Conservation (phyloP, 352 stramenopile genomes). For the Globisporangium canariense region DNA sequence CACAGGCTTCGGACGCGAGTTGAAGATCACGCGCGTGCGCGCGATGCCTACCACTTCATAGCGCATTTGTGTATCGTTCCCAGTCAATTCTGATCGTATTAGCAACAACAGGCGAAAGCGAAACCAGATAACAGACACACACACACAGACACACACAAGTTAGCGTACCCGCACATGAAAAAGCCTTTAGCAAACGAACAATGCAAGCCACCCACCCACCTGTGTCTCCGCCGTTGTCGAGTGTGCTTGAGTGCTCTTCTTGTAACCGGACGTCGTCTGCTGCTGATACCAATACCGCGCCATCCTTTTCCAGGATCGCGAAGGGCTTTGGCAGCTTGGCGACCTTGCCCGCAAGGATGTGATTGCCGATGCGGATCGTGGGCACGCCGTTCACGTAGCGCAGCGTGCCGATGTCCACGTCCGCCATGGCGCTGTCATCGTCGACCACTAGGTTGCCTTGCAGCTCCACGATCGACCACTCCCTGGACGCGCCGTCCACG, state of each 20-base stretch:
- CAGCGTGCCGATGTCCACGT: conserved; percentile 60
- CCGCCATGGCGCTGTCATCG: conserved; percentile 27
- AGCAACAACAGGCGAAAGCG: too few relatives aligned
- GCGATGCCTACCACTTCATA: conserved; percentile 85
- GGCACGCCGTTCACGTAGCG: conserved; percentile 62
- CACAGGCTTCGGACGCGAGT: conserved; percentile 70
- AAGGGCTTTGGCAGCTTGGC: conserved; percentile 68
- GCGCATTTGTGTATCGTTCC: conserved; percentile 11
- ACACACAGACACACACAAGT: too few relatives aligned
- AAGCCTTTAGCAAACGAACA: not conserved
- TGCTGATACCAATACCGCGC: not conserved
- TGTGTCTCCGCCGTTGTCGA: not conserved
- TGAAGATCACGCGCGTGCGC: conserved; percentile 73
- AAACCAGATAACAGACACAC: too few relatives aligned
- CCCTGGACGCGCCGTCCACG: conserved; percentile 53
- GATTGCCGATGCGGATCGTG: conserved; percentile 81
- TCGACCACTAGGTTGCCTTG: conserved; percentile 67
- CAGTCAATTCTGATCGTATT: not conserved
- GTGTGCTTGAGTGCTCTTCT: not conserved
- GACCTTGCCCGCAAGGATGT: conserved; percentile 74
- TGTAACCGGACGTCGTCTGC: not conserved
- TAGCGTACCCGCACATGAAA: too few relatives aligned
- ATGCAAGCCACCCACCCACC: not conserved
- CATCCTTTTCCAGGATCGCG: conserved; percentile 65
- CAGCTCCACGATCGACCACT: conserved; percentile 85